Evolutionary conservation across 2,329 filamentous ascomycete genomes (phyloP).

Genomic region (Trichoderma koningiopsis): DNA sequence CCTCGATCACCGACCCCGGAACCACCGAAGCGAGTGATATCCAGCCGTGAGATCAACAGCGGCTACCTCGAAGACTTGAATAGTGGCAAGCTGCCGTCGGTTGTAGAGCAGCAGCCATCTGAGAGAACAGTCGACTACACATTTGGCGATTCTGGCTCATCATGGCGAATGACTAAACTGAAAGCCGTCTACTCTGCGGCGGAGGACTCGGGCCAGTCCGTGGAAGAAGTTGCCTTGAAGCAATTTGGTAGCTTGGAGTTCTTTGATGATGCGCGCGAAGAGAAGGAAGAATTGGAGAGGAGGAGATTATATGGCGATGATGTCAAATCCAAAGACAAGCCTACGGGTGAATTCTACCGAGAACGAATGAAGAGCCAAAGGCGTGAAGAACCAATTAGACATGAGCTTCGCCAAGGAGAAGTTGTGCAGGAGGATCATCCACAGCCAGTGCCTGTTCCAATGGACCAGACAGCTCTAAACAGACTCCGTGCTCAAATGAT

Average conservation of each 20-base stretch:
- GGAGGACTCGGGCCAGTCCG: slow-evolving; percentile 67
- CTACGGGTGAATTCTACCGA: slow-evolving; percentile 81
- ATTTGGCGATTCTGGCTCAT: slow-evolving; percentile 85
- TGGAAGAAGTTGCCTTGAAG: slow-evolving; percentile 83
- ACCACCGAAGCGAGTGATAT: slow-evolving; percentile 67
- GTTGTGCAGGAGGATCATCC: slow-evolving; percentile 55
- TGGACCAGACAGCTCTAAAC: slow-evolving; percentile 83
- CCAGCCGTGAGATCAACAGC: slow-evolving; percentile 78
- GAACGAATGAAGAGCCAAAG: slow-evolving; percentile 68
- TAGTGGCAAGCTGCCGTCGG: slow-evolving; percentile 45
- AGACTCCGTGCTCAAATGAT: slow-evolving; percentile 91
- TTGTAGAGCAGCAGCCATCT: slow-evolving; percentile 41
- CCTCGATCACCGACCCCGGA: slow-evolving; percentile 51
- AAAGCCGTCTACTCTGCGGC: slow-evolving; percentile 81
- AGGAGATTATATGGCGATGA: slow-evolving; percentile 80
- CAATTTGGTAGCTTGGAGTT: slow-evolving; percentile 78
- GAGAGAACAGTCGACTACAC: slow-evolving; percentile 68
- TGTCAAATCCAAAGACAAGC: slow-evolving; percentile 83
- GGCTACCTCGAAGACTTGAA: slow-evolving; percentile 60
- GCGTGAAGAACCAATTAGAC: slow-evolving; percentile 33
- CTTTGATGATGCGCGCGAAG: slow-evolving; percentile 92
- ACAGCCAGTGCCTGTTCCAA: slow-evolving; percentile 40
- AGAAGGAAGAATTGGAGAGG: slow-evolving; percentile 86
- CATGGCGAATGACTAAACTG: slow-evolving; percentile 96
- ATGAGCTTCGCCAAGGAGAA: slow-evolving; percentile 54